A percentile compares a stretch with the other conserved stretches of the same genome.
phyloP scores from a whole-genome alignment of 1,139 yeast species.

The Arxiozyma bovina region DNA sequence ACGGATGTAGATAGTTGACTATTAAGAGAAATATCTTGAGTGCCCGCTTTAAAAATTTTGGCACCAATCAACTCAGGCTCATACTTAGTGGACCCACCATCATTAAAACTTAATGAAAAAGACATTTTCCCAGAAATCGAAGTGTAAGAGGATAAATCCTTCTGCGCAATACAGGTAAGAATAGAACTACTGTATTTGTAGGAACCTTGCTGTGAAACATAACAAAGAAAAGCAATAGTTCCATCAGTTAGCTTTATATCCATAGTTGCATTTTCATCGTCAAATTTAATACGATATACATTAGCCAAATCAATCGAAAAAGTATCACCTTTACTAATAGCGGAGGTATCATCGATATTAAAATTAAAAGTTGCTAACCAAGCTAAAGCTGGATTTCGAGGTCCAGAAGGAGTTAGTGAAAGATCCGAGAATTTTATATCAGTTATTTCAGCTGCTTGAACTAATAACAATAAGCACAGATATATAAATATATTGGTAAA shows the following conservation, averaged over 20 bases:
- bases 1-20: conserved; percentile 22
- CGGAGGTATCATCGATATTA: conserved; percentile 16
- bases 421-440: conserved; percentile 7
- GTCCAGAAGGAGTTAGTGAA: conserved; percentile 4
- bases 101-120: conserved; percentile 27
- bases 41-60: conserved; percentile 22
- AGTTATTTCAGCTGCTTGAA: conserved; percentile 6
- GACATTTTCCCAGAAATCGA: conserved; percentile 25
- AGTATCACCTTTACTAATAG: conserved; percentile 22
- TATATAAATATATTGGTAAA: background rate
- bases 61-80: conserved; percentile 28
- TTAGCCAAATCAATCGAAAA: conserved; percentile 25
- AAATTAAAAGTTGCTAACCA: conserved; percentile 31
- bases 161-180: conserved; percentile 25
- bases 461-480: background rate
- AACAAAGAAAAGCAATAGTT: conserved; percentile 26
- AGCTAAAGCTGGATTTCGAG: conserved; percentile 24
- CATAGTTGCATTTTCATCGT: conserved; percentile 10
- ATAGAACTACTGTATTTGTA: conserved; percentile 23
- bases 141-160: conserved; percentile 16
- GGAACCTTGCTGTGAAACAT: conserved; percentile 31
- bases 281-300: conserved; percentile 31
- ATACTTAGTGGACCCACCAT: conserved; percentile 29
- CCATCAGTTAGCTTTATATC: conserved; percentile 19
- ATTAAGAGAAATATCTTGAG: conserved; percentile 15